These are phyloP conservation scores for Pleodorina starrii DNA, from an alignment of 139 green algal genomes.

Conservation along the genomic window DNA sequence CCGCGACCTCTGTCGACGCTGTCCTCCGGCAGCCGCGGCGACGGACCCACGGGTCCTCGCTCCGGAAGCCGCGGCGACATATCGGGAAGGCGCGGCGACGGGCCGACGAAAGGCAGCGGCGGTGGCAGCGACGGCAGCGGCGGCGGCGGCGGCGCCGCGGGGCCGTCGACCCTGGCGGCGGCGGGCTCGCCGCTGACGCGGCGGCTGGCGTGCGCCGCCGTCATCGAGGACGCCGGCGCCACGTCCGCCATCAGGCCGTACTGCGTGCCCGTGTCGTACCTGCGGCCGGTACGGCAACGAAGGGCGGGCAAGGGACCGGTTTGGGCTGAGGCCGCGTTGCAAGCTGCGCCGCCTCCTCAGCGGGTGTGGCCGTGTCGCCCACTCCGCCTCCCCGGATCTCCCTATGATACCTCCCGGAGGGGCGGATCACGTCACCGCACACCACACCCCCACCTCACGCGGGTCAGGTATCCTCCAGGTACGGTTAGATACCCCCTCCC, in stretches of 20 bases:
- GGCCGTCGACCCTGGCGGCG: neutral
- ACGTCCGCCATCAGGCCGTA: constrained; percentile 22
- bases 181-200: neutral
- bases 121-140: neutral
- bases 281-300: too few relatives aligned
- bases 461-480: too few relatives aligned
- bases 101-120: neutral
- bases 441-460: too few relatives aligned
- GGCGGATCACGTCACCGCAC: too few relatives aligned
- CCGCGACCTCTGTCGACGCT: neutral
- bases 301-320: too few relatives aligned
- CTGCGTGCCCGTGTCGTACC: constrained; percentile 12
- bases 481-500: too few relatives aligned
- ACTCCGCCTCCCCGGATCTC: too few relatives aligned
- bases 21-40: neutral
- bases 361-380: too few relatives aligned
- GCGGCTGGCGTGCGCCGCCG: neutral
- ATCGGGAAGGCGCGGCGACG: neutral
- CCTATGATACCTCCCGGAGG: too few relatives aligned
- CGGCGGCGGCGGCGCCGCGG: neutral
- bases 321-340: too few relatives aligned
- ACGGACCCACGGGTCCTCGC: neutral
- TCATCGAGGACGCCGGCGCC: neutral
- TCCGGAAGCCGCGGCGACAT: constrained; percentile 2
- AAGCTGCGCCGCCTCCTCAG: too few relatives aligned